Evolutionary conservation across 805 yeast species (phyloP), one percentile per base, ranked within the genome.

Genomic region (Ogataea naganishii): DNA sequence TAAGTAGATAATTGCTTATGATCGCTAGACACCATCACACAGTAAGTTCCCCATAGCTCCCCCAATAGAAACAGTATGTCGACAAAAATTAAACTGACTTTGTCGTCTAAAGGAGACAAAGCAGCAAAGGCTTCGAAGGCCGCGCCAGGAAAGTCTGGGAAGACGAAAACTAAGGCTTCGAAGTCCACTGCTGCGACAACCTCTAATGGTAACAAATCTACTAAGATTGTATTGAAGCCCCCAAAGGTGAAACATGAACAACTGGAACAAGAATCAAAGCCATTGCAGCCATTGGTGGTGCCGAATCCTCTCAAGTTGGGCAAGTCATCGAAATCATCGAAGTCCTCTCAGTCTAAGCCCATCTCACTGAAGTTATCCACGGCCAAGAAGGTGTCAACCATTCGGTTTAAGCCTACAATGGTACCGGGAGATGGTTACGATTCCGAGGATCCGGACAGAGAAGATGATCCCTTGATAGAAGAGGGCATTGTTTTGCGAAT

Each of bases 401-500:
- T 71, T 17, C 52, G 73, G 37, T 62, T 72, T 22, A 72, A 70
- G 37, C 77, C 77, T 1, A 65, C 72, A 1, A 63, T 95, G 43
- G 66, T 79, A 4, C 92, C 94, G 0, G 95, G 95, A 4, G 96
- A 89, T 44, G 97, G 97, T 1, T 89, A 89, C 53, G 98, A 89
- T 49, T 80, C 95, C 3, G 97, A 89, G 46, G 96, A 94, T 13
- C 94, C 96, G 1, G 97, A 89, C 41, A 62, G 84, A 16, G 98
- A 92, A 50, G 96, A 86, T 36, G 96, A 92, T 47, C 97, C 98
- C 1, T 58, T 85, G 37, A 62, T 85, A 7, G 97, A 92, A 47
- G 94, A 84, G 40, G 95, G 92, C 1, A 65, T 92, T 2, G 64
- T 86, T 1, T 52, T 92, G 24, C 65, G 98, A 32, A 75, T 89